These are phyloP conservation scores for Phlegmacium glaucopus DNA, from an alignment of 768 basidiomycete genomes.

Conservation along the genomic window DNA sequence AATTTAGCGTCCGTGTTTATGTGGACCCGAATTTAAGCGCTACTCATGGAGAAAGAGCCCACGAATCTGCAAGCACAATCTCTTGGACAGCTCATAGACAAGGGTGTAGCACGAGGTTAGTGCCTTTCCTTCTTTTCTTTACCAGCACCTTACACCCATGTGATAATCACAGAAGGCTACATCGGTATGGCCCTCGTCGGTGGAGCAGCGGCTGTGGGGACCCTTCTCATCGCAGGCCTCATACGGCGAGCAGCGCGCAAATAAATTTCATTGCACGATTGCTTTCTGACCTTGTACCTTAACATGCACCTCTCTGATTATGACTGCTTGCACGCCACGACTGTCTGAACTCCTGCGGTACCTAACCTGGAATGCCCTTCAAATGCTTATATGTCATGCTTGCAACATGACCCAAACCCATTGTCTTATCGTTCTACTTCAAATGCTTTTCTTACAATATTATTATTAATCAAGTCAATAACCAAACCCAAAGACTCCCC, in stretches of 20 bases:
- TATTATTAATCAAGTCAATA: constrained; percentile 9
- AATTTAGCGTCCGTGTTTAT: background rate
- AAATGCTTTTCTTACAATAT: background rate
- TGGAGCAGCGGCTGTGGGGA: constrained; percentile 82
- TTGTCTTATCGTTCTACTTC: background rate
- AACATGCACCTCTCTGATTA: background rate
- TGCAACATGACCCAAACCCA: background rate
- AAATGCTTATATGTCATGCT: background rate
- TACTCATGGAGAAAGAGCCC: constrained; percentile 90
- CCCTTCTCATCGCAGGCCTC: constrained; percentile 67
- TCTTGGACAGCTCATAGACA: constrained; percentile 80
- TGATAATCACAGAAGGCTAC: constrained; percentile 74
- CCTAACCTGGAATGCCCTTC: background rate
- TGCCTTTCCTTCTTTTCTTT: constrained; percentile 1
- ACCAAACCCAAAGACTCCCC: background rate
- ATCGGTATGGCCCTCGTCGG: constrained; percentile 97
- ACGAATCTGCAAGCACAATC: constrained; percentile 91
- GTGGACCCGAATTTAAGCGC: constrained; percentile 40
- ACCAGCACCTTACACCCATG: constrained; percentile 1
- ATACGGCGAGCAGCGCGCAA: constrained; percentile 78
- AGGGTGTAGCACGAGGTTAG: constrained; percentile 77
- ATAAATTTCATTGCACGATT: constrained; percentile 25
- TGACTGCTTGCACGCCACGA: background rate
- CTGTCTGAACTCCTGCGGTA: background rate
- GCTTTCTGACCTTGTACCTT: constrained; percentile 7